Conservation (phyloP, 257 asterid species). For the Rubia yunnanensis region DNA sequence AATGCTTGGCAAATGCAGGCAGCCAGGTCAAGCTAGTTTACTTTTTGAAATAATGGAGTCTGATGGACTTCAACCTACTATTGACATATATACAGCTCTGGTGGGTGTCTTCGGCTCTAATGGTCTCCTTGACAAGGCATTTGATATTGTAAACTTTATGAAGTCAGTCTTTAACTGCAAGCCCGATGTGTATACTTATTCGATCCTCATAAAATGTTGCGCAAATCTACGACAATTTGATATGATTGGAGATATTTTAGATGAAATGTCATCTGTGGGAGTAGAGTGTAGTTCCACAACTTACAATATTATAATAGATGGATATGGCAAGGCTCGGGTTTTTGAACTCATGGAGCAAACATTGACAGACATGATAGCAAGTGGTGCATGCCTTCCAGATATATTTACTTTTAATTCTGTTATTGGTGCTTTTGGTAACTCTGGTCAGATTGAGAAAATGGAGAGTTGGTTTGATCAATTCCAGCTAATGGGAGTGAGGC, state of each 20-base stretch:
- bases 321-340: conserved; percentile 69
- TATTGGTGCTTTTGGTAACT: conserved; percentile 67
- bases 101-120: conserved; percentile 57
- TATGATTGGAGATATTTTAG: conserved; percentile 39
- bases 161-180: conserved; percentile 28
- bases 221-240: conserved; percentile 43
- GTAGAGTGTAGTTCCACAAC: conserved; percentile 48
- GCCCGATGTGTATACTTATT: conserved; percentile 80
- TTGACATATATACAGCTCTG: conserved; percentile 79
- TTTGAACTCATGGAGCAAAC: conserved; percentile 61
- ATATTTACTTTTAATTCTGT: conserved; percentile 68
- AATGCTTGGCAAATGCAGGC: conserved; percentile 90
- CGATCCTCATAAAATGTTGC: conserved; percentile 62
- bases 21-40: conserved; percentile 56
- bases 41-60: conserved; percentile 56
- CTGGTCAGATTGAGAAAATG: conserved; percentile 58
- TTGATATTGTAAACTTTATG: conserved; percentile 48
- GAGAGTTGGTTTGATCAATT: conserved; percentile 89
- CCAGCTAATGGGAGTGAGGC: conserved; percentile 66
- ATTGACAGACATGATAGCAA: conserved; percentile 55
- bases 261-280: conserved; percentile 59
- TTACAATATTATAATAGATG: conserved; percentile 68
- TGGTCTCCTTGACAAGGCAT: conserved; percentile 61
- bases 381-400: conserved; percentile 55
- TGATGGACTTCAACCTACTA: conserved; percentile 66